A percentile compares a stretch with the other conserved stretches of the same genome.
Evolutionary conservation across 139 green algal genomes (phyloP).

Genomic region (Coelastrella sp.): DNA sequence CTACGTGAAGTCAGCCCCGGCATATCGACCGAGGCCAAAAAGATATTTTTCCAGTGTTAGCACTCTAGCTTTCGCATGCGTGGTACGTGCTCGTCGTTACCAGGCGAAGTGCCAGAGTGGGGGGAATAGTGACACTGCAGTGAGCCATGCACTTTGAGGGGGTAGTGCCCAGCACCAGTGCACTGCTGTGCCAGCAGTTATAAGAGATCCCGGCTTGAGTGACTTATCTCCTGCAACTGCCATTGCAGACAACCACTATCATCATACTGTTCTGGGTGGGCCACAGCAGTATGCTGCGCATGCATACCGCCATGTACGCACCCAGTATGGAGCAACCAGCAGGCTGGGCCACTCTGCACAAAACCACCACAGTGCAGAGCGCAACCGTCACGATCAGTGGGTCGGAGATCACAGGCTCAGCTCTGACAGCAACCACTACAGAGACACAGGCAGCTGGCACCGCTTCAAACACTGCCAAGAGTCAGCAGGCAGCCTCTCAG

Average conservation of each 20-base stretch:
- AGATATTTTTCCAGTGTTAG: not conserved
- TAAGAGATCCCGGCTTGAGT: too few relatives aligned
- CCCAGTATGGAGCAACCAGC: slow-evolving; percentile 8
- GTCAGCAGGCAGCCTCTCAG: not conserved
- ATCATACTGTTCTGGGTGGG: slow-evolving; percentile 1
- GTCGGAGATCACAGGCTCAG: slow-evolving; percentile 26
- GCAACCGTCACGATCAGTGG: slow-evolving; percentile 28
- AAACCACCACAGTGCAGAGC: slow-evolving; percentile 36
- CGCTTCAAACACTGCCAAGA: slow-evolving; percentile 16
- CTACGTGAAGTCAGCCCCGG: not conserved
- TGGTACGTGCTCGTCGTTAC: not conserved
- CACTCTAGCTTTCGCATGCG: not conserved
- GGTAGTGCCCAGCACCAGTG: too few relatives aligned
- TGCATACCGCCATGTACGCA: slow-evolving; percentile 14
- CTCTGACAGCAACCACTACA: slow-evolving; percentile 26
- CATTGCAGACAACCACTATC: slow-evolving; percentile 5
- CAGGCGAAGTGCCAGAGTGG: too few relatives aligned
- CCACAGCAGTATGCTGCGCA: slow-evolving; percentile 26
- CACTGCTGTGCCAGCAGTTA: too few relatives aligned
- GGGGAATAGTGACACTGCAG: too few relatives aligned
- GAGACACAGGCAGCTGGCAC: not conserved
- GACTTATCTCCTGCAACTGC: not conserved
- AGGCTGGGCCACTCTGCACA: slow-evolving; percentile 31
- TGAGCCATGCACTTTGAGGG: too few relatives aligned
- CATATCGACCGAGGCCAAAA: not conserved